Conservation (phyloP, 2,329 filamentous ascomycete species). For the Alternaria hordeiaustralica region DNA sequence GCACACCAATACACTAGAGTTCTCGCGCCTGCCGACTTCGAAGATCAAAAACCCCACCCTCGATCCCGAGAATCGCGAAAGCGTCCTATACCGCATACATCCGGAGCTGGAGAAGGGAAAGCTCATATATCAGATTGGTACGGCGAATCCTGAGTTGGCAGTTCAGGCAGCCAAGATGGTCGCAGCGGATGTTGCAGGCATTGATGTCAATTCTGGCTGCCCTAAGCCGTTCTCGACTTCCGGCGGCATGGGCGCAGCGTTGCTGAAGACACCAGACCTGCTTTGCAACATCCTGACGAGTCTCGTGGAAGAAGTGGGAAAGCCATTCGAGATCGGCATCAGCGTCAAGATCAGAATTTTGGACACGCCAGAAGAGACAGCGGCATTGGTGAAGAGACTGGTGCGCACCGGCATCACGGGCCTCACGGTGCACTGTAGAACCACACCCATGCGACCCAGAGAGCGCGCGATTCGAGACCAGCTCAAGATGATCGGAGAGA, state of each 20-base stretch:
- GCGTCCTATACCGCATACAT: conserved; percentile 83
- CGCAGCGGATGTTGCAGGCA: conserved; percentile 86
- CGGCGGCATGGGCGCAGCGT: conserved; percentile 93
- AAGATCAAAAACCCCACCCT: conserved; percentile 66
- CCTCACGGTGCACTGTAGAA: conserved; percentile 93
- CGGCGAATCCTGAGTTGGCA: conserved; percentile 79
- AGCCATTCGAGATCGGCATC: conserved; percentile 85
- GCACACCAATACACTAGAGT: conserved; percentile 81
- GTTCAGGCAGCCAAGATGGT: conserved; percentile 85
- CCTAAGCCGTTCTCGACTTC: conserved; percentile 95
- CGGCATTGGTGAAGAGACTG: conserved; percentile 76
- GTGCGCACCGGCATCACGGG: conserved; percentile 89
- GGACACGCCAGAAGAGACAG: conserved; percentile 76
- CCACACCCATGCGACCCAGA: conserved; percentile 90
- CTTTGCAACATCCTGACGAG: conserved; percentile 83
- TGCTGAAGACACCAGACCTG: conserved; percentile 83
- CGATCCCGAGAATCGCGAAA: conserved; percentile 61
- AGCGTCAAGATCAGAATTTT: conserved; percentile 96
- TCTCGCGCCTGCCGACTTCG: conserved; percentile 76
- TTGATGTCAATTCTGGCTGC: conserved; percentile 98
- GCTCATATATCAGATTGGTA: conserved; percentile 92
- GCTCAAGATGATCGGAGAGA: conserved; percentile 78
- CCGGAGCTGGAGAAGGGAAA: conserved; percentile 75
- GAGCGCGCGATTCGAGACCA: conserved; percentile 87
- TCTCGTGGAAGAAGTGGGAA: conserved; percentile 78